Evolutionary conservation across 1,284 basidiomycete genomes (phyloP), one percentile per base, ranked within the genome.

Genomic region (Porodaedalea pini): DNA sequence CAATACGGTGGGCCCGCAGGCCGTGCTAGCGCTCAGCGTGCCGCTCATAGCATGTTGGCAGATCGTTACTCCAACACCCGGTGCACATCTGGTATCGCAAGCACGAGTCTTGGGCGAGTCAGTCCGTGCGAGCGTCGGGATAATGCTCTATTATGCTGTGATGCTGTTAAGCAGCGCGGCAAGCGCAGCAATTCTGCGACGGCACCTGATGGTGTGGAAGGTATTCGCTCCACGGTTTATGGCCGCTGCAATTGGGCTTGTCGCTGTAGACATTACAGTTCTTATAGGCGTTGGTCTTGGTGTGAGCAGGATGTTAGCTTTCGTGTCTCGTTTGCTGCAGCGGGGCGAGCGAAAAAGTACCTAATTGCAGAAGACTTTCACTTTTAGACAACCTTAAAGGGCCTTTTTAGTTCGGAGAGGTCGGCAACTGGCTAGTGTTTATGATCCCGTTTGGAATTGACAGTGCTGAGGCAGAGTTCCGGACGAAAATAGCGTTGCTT

Each of bases 151-250:
- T 69, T 88, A 89, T 67, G 71, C 80, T 2, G 66, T 76, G 2
- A 68, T 97, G 29, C 71, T 92, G 0, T 68, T 96, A 4, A 84
- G 88, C 2, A 83, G 84, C 7, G 86, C 92, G 3, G 70, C 84
- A 4, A 88, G 86, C 59, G 86, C 93, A 0, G 88, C 89, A 2
- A 81, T 85, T 67, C 76, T 98, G 55, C 73, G 94, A 57, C 71
- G 96, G 40, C 97, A 99, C 71, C 71, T 99, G 63, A 98, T 99
- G 95, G 94, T 98, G 36, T 99, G 96, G 94, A 98, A 98, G 73
- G 88, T 98, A 4, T 99, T 98, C 69, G 94, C 94, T 29, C 97
- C 97, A 51, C 76, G 95, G 59, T 96, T 95, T 69, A 95, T 98
- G 87, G 70, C 83, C 13, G 88, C 82, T 0, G 89, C 80, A 0